Conservation (phyloP, 768 basidiomycete species). For the Cystobasidium onofrii region DNA sequence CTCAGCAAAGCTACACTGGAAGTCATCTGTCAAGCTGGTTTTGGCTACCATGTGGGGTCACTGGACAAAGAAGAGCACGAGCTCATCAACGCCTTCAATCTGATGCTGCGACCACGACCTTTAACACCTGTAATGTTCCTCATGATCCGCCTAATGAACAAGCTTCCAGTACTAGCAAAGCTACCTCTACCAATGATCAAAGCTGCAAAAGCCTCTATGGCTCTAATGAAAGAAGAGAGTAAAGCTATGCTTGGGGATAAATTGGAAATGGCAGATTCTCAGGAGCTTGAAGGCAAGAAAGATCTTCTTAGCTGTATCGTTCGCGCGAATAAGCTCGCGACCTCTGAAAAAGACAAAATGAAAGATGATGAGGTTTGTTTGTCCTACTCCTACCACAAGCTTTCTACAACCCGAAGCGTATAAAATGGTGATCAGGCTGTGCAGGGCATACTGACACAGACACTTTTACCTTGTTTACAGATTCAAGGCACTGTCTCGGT, state of each 20-base stretch:
- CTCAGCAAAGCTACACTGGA: slow-evolving; percentile 44
- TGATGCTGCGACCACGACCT: slow-evolving; percentile 30
- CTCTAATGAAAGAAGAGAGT: slow-evolving; percentile 33
- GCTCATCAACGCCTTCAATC: slow-evolving; percentile 33
- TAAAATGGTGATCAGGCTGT: too few relatives aligned
- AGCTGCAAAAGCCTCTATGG: slow-evolving; percentile 23
- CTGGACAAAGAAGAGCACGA: slow-evolving; percentile 18
- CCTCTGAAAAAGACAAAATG: slow-evolving; percentile 2
- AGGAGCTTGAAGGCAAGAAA: slow-evolving; percentile 5
- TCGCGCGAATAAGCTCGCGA: not conserved
- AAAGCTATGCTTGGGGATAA: slow-evolving; percentile 34
- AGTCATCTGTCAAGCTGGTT: slow-evolving; percentile 36
- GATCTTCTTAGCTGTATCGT: slow-evolving; percentile 3
- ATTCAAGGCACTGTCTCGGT: slow-evolving; percentile 2
- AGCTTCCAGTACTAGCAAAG: slow-evolving; percentile 32
- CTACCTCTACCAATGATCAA: slow-evolving; percentile 27
- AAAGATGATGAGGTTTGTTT: slow-evolving; percentile 16
- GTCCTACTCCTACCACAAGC: too few relatives aligned
- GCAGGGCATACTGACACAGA: too few relatives aligned
- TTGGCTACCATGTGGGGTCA: slow-evolving; percentile 35
- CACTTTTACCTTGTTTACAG: too few relatives aligned
- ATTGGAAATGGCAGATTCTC: not conserved
- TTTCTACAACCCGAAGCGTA: too few relatives aligned
- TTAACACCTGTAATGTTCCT: not conserved
- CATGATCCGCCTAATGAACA: not conserved